phyloP scores from a whole-genome alignment of 2,329 filamentous ascomycete genomes.

The Trichoderma semiorbis region DNA sequence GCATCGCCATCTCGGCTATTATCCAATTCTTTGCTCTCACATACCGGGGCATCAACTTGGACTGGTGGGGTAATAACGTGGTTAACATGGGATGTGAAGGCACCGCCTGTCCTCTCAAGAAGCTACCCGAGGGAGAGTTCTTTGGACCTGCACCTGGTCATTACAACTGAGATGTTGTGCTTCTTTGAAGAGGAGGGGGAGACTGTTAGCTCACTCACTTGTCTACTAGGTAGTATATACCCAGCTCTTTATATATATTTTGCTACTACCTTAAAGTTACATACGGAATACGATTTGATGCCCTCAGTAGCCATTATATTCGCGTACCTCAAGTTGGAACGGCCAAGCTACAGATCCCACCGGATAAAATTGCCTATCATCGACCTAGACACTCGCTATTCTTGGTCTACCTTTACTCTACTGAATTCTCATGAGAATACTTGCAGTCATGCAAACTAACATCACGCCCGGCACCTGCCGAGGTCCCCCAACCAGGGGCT shows the following conservation, averaged over 20 bases:
- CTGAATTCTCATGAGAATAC: not conserved
- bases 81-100: conserved; percentile 24
- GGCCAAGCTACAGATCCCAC: not conserved
- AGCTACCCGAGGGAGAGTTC: conserved; percentile 26
- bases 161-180: not conserved
- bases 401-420: not conserved
- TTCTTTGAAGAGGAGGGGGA: not conserved
- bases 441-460: not conserved
- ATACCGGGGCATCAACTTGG: conserved; percentile 28
- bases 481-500: not conserved
- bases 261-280: no score
- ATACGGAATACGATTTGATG: no score
- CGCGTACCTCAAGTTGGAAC: no score
- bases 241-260: no score
- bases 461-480: not conserved
- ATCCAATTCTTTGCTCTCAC: conserved; percentile 44
- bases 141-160: conserved; percentile 25
- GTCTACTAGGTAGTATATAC: no score
- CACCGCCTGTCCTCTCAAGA: conserved; percentile 20
- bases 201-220: no score
- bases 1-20: conserved; percentile 40
- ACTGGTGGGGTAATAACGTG: conserved; percentile 44
- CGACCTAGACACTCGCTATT: accelerated
- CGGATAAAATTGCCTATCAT: not conserved
- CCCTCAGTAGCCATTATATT: no score